Evolutionary conservation across 2,329 filamentous ascomycete species (phyloP).

Genomic region (Fusarium tjaetaba): DNA sequence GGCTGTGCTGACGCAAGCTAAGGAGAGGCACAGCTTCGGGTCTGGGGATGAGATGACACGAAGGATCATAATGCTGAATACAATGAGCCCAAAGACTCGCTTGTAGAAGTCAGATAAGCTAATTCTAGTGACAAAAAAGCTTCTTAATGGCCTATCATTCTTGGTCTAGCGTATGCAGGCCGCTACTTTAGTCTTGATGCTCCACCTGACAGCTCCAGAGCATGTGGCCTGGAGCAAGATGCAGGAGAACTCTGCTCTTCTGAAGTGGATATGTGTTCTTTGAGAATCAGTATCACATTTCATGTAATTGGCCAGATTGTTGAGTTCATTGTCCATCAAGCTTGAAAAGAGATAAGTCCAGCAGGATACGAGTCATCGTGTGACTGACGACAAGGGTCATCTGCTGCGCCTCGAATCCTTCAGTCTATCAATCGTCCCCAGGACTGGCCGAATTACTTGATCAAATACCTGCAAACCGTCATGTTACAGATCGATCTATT

Average conservation of each 20-base stretch:
- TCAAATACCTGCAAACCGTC: neutral
- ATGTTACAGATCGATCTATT: neutral
- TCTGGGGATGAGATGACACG: neutral
- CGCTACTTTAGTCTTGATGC: neutral
- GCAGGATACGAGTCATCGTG: neutral
- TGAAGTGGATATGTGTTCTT: neutral
- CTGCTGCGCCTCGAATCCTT: neutral
- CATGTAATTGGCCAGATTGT: neutral
- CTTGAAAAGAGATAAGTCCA: neutral
- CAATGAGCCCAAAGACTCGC: neutral
- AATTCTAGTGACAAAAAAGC: neutral
- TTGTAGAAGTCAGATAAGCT: neutral
- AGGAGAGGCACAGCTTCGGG: neutral
- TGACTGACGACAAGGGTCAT: neutral
- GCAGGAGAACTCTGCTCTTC: neutral
- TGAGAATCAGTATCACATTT: neutral
- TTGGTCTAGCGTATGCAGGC: neutral
- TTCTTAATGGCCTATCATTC: neutral
- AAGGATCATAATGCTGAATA: neutral
- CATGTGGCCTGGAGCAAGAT: neutral
- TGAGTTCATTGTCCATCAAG: accelerated
- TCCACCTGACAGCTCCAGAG: neutral
- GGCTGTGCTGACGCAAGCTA: neutral
- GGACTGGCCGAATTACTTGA: neutral
- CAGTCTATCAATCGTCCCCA: neutral